Percentiles rank a stretch among this genome's conserved stretches.
These are phyloP conservation scores for Camelina laxa DNA, from an alignment of 345 rosid genomes.

Conservation along the genomic window DNA sequence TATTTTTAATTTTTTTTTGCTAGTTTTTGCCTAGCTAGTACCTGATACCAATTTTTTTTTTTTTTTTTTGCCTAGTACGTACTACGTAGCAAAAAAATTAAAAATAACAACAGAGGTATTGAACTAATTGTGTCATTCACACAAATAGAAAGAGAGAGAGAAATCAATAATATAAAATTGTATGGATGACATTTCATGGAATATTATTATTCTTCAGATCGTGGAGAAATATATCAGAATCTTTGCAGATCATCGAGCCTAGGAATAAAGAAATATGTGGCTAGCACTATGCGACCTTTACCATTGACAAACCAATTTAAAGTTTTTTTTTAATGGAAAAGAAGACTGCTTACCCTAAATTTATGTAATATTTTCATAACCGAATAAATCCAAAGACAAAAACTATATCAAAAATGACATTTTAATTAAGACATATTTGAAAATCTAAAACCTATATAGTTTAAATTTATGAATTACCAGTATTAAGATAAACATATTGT, in stretches of 20 bases:
- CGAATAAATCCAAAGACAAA: neutral
- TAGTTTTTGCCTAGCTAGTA: too few species aligned
- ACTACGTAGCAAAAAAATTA: too few species aligned
- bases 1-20: too few species aligned
- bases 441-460: neutral
- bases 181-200: conserved; percentile 27
- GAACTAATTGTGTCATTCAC: neutral
- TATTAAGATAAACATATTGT: too few species aligned
- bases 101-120: neutral
- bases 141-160: neutral
- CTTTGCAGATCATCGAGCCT: conserved; percentile 10
- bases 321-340: neutral
- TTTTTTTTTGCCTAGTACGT: too few species aligned
- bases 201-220: neutral
- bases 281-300: neutral
- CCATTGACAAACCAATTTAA: neutral
- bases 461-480: neutral
- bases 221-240: conserved; percentile 18
- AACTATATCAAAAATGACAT: neutral
- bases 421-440: neutral
- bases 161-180: neutral
- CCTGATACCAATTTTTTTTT: too few species aligned
- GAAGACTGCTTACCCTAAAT: neutral
- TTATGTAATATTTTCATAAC: neutral
- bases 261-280: conserved; percentile 21